phyloP scores from a whole-genome alignment of 306 rosid genomes.

The Corylus avellana region DNA sequence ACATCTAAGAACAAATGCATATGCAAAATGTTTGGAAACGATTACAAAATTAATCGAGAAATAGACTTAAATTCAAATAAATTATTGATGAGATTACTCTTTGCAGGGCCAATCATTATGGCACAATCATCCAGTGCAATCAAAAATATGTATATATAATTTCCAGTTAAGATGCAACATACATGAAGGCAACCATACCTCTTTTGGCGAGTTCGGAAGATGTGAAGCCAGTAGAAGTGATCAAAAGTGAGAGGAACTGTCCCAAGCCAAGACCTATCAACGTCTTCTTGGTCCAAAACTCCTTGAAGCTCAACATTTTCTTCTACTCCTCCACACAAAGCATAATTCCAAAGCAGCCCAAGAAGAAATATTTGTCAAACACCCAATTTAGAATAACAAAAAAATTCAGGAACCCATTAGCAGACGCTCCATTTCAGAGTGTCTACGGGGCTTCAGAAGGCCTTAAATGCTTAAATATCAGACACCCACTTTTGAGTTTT shows the following conservation, averaged over 20 bases:
- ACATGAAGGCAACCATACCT: slow-evolving; percentile 39
- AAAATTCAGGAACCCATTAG: neutral
- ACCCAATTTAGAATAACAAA: neutral
- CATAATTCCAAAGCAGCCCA: neutral
- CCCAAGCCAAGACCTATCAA: slow-evolving; percentile 86
- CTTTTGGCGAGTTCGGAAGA: slow-evolving; percentile 85
- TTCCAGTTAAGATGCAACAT: neutral
- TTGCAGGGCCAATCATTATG: neutral
- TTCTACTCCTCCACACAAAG: neutral
- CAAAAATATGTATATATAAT: neutral
- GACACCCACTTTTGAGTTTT: neutral
- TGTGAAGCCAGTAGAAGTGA: slow-evolving; percentile 85
- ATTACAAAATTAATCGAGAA: neutral
- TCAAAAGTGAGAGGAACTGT: slow-evolving; percentile 85
- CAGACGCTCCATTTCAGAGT: neutral
- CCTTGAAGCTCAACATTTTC: slow-evolving; percentile 35
- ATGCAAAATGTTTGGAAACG: neutral
- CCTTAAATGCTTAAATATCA: neutral
- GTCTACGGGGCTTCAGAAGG: neutral
- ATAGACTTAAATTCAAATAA: neutral
- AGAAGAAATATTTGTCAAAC: neutral
- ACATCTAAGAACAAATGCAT: neutral
- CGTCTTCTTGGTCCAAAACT: slow-evolving; percentile 61
- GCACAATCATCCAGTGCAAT: neutral
- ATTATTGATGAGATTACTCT: neutral